Evolutionary conservation across 257 asterid species (phyloP), one percentile per base, ranked within the genome.

Genomic region (Salvia hispanica): DNA sequence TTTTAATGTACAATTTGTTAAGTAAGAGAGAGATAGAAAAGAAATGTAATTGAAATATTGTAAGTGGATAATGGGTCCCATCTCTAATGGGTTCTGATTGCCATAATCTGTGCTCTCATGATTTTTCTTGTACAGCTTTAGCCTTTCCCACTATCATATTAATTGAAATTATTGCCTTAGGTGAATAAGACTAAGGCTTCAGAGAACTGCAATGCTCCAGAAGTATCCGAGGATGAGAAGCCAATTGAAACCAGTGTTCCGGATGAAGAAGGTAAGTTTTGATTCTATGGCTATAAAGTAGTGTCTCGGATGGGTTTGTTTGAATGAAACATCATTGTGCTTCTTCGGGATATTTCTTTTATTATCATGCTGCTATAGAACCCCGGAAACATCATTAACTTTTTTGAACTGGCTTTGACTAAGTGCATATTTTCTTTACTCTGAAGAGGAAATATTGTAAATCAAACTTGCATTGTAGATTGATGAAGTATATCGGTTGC

Each of bases 161-260:
- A 46, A 21, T 53, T 67, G 62, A 25, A 69, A 69, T 67, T 52
- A 71, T 31, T 63, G 54, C 6, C 65, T 72, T 79, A 88, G 99
- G 96, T 86, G 48, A 84, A 68, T 74, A 88, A 84, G 84, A 42
- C 85, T 13, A 84, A 84, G 82, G 70, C 95, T 75, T 78, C 89
- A 0, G 78, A 82, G 65, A 58, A 56, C 6, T 61, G 40, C 42
- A 12, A n/a, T 50, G 79, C 74, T 58, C 69, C 74, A 40, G 78
- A 85, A 71, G 73, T 60, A 42, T 33, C 80, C 4, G 85, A 83
- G 45, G 76, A 65, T 53, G 69, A 33, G 16, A 80, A 74, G 39
- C 54, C 69, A 44, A 37, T 64, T 43, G 86, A 84, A 63, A 79
- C 51, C 66, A 67, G 47, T 28, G 51, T 78, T 74, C 70, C 78